Conservation (phyloP, 805 yeast species). For the Teunomyces gatunensis region DNA sequence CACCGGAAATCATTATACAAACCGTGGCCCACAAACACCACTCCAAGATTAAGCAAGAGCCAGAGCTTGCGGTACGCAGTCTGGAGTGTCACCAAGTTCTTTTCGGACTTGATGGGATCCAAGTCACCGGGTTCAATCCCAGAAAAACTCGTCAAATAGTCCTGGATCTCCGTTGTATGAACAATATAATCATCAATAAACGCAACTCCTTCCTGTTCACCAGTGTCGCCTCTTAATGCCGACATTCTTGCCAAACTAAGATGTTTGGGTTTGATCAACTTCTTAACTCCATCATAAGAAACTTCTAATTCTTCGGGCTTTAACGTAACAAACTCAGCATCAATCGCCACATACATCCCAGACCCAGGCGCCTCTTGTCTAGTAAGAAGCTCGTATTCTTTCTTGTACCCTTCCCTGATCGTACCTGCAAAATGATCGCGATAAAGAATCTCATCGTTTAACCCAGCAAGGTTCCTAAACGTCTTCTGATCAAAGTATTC, state of each 20-base stretch:
- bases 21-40: slow-evolving; percentile 94
- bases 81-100: slow-evolving; percentile 73
- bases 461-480: slow-evolving; percentile 17
- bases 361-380: slow-evolving; percentile 66
- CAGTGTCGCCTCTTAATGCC: slow-evolving; percentile 70
- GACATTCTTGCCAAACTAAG: slow-evolving; percentile 86
- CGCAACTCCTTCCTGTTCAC: slow-evolving; percentile 65
- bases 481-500: slow-evolving; percentile 31
- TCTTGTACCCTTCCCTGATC: slow-evolving; percentile 52
- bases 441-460: slow-evolving; percentile 66
- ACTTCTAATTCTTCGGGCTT: slow-evolving; percentile 79
- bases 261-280: slow-evolving; percentile 69
- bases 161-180: slow-evolving; percentile 67
- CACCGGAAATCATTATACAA: slow-evolving; percentile 87
- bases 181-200: slow-evolving; percentile 92
- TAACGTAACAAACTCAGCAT: slow-evolving; percentile 91
- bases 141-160: slow-evolving; percentile 84
- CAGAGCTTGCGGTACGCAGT: slow-evolving; percentile 87
- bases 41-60: slow-evolving; percentile 84
- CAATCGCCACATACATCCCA: slow-evolving; percentile 85
- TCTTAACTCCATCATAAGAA: slow-evolving; percentile 65
- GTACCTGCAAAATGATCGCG: slow-evolving; percentile 73
- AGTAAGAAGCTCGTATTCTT: slow-evolving; percentile 69
- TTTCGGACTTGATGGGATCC: slow-evolving; percentile 61
- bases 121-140: slow-evolving; percentile 95